These are phyloP conservation scores for Paramyrothecium sp. DNA, from an alignment of 2,329 filamentous ascomycete species.

Conservation along the genomic window DNA sequence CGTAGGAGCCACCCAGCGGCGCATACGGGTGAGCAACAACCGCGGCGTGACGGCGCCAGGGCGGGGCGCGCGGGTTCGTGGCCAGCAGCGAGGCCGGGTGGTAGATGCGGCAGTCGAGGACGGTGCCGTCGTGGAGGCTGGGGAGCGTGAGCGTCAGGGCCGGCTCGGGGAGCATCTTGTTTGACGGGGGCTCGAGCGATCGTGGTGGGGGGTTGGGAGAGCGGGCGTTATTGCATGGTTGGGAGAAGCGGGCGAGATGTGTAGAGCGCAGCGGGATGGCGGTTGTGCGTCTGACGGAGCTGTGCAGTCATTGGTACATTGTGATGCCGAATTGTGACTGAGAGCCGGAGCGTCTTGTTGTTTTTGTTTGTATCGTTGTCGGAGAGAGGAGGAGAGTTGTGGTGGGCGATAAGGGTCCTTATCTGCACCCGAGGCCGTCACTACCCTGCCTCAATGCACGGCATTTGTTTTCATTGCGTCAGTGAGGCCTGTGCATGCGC, in stretches of 20 bases:
- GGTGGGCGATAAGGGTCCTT: background rate
- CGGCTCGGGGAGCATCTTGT: slow-evolving; percentile 54
- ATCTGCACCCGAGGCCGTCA: background rate
- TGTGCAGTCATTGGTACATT: background rate
- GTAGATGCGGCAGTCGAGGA: slow-evolving; percentile 81
- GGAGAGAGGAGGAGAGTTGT: background rate
- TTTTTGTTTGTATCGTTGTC: background rate
- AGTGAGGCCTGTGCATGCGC: background rate
- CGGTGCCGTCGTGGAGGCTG: slow-evolving; percentile 74
- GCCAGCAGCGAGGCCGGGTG: slow-evolving; percentile 56
- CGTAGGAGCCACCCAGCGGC: slow-evolving; percentile 78
- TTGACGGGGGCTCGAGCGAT: slow-evolving; percentile 2
- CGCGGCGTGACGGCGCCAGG: slow-evolving; percentile 50
- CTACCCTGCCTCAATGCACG: too few species aligned
- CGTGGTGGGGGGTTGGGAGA: slow-evolving; percentile 9
- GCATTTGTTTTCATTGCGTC: background rate
- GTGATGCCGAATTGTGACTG: background rate
- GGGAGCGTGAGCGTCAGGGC: slow-evolving; percentile 73
- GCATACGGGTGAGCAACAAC: slow-evolving; percentile 91
- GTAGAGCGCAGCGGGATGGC: background rate
- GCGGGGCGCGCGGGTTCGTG: slow-evolving; percentile 24
- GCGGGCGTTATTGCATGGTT: background rate
- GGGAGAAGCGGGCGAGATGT: background rate
- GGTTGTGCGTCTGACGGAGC: background rate
- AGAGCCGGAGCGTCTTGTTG: background rate